These are phyloP conservation scores for Aureobasidium sp. DNA, from an alignment of 2,329 filamentous ascomycete genomes.

Conservation along the genomic window DNA sequence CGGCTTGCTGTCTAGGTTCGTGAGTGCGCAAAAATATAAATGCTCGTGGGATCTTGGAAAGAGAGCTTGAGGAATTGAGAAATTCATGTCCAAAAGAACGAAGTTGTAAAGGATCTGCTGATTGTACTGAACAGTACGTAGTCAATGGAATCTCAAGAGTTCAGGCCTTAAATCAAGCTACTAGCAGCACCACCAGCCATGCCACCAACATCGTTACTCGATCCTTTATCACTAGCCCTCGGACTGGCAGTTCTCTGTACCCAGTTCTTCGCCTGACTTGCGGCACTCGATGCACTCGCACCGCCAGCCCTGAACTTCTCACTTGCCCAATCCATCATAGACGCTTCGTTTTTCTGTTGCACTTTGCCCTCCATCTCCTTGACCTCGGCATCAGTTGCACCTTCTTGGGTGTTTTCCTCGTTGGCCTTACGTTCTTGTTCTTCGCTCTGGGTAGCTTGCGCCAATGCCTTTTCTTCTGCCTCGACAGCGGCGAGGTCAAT, in stretches of 20 bases:
- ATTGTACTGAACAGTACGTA: too few relatives aligned
- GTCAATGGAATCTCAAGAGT: too few relatives aligned
- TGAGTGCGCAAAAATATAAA: too few relatives aligned
- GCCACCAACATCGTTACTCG: not conserved
- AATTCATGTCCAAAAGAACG: too few relatives aligned
- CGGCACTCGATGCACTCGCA: conserved; percentile 22
- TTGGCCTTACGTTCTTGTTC: conserved; percentile 28
- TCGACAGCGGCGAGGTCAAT: conserved; percentile 43
- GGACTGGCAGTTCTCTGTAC: conserved; percentile 1
- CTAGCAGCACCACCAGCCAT: not conserved
- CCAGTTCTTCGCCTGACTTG: conserved; percentile 11
- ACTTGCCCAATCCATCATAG: conserved; percentile 37
- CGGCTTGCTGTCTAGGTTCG: too few relatives aligned
- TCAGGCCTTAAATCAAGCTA: not conserved
- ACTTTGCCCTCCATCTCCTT: conserved; percentile 36
- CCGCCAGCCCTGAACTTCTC: conserved; percentile 34
- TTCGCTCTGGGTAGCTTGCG: conserved; percentile 34
- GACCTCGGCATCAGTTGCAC: conserved; percentile 26
- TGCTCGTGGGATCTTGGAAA: too few relatives aligned
- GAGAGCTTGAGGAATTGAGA: too few relatives aligned
- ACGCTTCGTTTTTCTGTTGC: conserved; percentile 39
- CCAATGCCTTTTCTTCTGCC: conserved; percentile 35
- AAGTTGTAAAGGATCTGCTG: too few relatives aligned
- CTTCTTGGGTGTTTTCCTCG: conserved; percentile 20
- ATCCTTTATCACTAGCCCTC: not conserved